These are phyloP conservation scores for Porphyrellus sp. DNA, from an alignment of 1,284 basidiomycete genomes.

Conservation along the genomic window DNA sequence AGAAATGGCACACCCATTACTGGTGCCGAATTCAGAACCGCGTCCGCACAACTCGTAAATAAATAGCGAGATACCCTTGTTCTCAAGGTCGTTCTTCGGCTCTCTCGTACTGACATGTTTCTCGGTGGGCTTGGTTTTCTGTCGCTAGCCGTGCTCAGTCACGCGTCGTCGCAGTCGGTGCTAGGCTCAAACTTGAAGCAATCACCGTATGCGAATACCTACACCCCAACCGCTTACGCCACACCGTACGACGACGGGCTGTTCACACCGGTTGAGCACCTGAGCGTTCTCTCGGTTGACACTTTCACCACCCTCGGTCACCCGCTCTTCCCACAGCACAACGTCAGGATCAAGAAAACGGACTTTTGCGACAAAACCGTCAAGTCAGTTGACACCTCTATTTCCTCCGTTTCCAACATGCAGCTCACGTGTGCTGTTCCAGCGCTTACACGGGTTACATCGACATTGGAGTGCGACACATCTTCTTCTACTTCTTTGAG, in stretches of 20 bases:
- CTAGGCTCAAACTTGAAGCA: no score
- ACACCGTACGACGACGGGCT: slow-evolving; percentile 26
- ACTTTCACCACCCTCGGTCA: slow-evolving; percentile 33
- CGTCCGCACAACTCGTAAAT: slow-evolving; percentile 14
- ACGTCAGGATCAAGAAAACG: slow-evolving; percentile 59
- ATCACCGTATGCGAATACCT: not conserved
- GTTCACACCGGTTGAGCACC: slow-evolving; percentile 28
- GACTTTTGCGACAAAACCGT: slow-evolving; percentile 51
- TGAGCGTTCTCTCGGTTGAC: slow-evolving; percentile 42
- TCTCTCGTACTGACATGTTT: slow-evolving; percentile 11
- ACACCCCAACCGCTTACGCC: slow-evolving; percentile 4
- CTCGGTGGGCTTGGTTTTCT: slow-evolving; percentile 14
- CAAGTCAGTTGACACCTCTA: not conserved
- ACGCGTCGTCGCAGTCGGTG: slow-evolving; percentile 20
- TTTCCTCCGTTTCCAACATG: not conserved
- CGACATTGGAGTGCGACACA: slow-evolving; percentile 10
- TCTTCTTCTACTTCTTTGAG: slow-evolving; percentile 55
- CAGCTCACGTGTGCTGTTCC: no score
- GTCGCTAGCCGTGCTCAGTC: slow-evolving; percentile 17
- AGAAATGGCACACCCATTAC: not conserved
- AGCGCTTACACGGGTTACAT: not conserved
- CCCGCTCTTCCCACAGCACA: slow-evolving; percentile 44
- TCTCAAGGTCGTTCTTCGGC: not conserved
- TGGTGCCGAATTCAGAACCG: no score
- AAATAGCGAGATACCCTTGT: not conserved